Percentiles rank a stretch among this genome's conserved stretches.
These are phyloP conservation scores for Ricinus communis DNA, from an alignment of 345 rosid genomes.

Conservation along the genomic window DNA sequence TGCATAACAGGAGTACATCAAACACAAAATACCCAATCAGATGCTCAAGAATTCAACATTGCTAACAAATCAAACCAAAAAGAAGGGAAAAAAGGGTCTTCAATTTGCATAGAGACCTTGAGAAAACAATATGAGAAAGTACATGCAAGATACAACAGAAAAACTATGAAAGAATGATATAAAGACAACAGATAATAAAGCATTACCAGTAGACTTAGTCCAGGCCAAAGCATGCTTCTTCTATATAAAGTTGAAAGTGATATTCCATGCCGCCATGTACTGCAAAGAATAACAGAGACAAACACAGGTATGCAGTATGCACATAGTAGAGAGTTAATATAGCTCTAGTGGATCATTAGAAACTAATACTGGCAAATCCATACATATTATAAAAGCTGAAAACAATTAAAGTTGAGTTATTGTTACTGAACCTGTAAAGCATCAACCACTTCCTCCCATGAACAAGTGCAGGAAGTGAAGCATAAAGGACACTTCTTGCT, in stretches of 20 bases:
- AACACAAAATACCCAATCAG: not conserved
- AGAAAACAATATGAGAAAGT: not conserved
- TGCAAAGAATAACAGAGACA: slow-evolving; percentile 26
- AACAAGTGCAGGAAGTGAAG: slow-evolving; percentile 81
- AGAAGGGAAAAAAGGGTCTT: not conserved
- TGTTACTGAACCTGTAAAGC: slow-evolving; percentile 69
- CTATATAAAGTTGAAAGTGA: slow-evolving; percentile 87
- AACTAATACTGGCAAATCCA: not conserved
- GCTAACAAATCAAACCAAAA: not conserved
- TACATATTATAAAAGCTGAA: not conserved
- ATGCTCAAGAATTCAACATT: too few relatives aligned
- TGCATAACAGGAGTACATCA: not conserved
- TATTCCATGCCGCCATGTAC: slow-evolving; percentile 99
- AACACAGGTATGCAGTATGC: not conserved
- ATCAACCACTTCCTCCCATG: slow-evolving; percentile 93
- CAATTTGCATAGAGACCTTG: not conserved
- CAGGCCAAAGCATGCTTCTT: slow-evolving; percentile 95
- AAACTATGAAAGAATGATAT: not conserved
- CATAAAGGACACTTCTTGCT: slow-evolving; percentile 54
- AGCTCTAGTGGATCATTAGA: not conserved
- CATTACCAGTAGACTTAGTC: slow-evolving; percentile 87
- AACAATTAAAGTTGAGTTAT: not conserved
- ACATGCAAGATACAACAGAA: not conserved
- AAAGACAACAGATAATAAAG: not conserved
- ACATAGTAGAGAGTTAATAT: slow-evolving; percentile 9